These are phyloP conservation scores for Fusarium goolgardi DNA, from an alignment of 2,329 filamentous ascomycete species.

Conservation along the genomic window DNA sequence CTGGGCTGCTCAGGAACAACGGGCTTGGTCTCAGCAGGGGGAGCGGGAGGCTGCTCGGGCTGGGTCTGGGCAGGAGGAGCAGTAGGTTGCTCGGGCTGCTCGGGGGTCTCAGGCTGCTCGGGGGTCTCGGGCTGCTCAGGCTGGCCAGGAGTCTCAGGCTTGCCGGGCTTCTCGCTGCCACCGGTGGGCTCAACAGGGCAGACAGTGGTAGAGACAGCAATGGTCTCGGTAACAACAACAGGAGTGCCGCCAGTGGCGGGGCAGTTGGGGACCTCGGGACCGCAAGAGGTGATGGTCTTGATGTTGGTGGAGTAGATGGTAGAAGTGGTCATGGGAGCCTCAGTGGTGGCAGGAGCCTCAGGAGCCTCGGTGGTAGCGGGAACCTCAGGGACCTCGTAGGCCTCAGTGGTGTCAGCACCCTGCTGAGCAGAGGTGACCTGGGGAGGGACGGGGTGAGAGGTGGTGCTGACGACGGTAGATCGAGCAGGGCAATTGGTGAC, in stretches of 20 bases:
- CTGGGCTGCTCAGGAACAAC: constrained; percentile 7
- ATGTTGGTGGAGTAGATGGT: constrained; percentile 69
- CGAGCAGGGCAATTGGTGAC: constrained; percentile 47
- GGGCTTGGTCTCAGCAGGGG: constrained; percentile 8
- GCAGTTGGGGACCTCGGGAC: constrained; percentile 71
- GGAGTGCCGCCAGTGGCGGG: constrained; percentile 55
- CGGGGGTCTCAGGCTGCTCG: not conserved
- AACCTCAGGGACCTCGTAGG: constrained; percentile 36
- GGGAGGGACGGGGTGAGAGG: constrained; percentile 34
- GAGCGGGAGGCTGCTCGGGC: constrained; percentile 37
- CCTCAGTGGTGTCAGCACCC: constrained; percentile 51
- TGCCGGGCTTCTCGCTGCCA: constrained; percentile 36
- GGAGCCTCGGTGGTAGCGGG: constrained; percentile 52
- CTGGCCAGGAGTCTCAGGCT: constrained; percentile 30
- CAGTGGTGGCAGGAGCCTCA: constrained; percentile 50
- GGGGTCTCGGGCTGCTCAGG: constrained; percentile 25
- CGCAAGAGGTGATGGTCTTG: constrained; percentile 72
- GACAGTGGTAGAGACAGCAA: constrained; percentile 56
- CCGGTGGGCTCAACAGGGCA: constrained; percentile 52
- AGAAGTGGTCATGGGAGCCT: constrained; percentile 60
- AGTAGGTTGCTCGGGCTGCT: constrained; percentile 11
- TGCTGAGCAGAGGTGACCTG: constrained; percentile 43
- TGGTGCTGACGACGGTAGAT: constrained; percentile 40
- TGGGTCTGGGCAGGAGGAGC: constrained; percentile 8
- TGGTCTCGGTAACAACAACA: constrained; percentile 52